Conservation (phyloP, 179 eudicot genomes). For the Gypsophila paniculata region DNA sequence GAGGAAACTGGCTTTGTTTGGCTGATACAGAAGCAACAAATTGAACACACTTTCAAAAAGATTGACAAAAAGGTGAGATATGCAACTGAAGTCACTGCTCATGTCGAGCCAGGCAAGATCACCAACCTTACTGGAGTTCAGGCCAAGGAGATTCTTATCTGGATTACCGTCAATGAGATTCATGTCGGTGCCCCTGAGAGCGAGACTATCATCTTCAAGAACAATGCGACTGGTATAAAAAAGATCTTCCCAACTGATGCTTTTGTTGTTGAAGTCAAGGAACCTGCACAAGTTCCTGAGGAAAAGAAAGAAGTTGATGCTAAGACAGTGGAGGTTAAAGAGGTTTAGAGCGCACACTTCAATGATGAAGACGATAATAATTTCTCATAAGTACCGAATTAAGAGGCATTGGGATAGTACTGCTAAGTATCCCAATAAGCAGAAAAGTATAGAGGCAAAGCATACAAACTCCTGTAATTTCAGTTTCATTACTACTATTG, state of each 20-base stretch:
- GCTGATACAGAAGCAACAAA: constrained; percentile 53
- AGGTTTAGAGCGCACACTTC: not conserved
- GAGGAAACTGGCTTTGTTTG: constrained; percentile 58
- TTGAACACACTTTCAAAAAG: constrained; percentile 48
- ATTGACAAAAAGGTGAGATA: constrained; percentile 38
- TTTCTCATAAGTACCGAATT: not conserved
- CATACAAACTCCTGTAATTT: not conserved
- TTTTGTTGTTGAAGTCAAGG: constrained; percentile 30
- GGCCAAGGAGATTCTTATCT: constrained; percentile 51
- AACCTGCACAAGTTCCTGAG: constrained; percentile 19
- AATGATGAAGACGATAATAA: not conserved
- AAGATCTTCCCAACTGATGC: constrained; percentile 43
- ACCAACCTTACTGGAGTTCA: constrained; percentile 59
- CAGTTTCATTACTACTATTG: not conserved
- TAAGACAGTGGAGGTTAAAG: constrained; percentile 11
- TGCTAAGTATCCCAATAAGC: not conserved
- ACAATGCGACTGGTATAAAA: constrained; percentile 32
- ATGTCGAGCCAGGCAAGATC: constrained; percentile 46
- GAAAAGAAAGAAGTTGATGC: constrained; percentile 9
- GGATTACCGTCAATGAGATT: constrained; percentile 49
- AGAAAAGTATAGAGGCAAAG: not conserved
- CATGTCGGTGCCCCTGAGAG: constrained; percentile 30
- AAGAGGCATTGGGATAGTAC: not conserved
- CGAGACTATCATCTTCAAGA: constrained; percentile 43
- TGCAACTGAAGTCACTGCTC: constrained; percentile 54